These are phyloP conservation scores for Apiospora malaysiana DNA, from an alignment of 2,329 filamentous ascomycete genomes.

Conservation along the genomic window DNA sequence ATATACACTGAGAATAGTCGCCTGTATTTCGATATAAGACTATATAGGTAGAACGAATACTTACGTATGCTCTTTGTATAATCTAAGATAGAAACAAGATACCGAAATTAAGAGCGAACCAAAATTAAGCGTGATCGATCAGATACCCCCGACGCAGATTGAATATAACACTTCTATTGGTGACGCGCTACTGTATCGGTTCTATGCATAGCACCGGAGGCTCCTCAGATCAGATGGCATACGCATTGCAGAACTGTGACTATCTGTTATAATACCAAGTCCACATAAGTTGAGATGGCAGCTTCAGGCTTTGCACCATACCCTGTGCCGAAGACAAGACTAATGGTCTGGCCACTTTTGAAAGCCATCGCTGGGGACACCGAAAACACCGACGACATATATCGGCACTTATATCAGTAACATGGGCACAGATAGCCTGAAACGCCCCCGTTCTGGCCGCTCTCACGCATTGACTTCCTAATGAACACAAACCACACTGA, in stretches of 20 bases:
- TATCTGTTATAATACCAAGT: neutral
- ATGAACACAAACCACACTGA: neutral
- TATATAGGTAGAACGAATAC: too few species aligned
- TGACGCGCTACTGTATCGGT: neutral
- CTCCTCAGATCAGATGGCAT: neutral
- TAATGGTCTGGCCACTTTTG: neutral
- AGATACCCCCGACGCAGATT: too few species aligned
- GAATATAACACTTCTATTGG: too few species aligned
- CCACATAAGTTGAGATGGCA: constrained; percentile 8
- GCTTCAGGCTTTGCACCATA: neutral
- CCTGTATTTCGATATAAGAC: too few species aligned
- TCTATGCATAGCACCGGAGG: neutral
- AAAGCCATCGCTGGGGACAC: neutral
- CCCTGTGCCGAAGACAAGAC: neutral
- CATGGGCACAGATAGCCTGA: neutral
- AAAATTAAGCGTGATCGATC: too few species aligned
- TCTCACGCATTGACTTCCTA: neutral
- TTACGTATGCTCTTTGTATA: too few species aligned
- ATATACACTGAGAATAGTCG: too few species aligned
- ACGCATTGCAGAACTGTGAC: neutral
- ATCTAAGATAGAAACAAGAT: too few species aligned
- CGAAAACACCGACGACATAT: neutral
- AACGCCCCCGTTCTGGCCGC: neutral
- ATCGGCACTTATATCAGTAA: neutral
- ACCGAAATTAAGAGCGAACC: too few species aligned